phyloP scores from a whole-genome alignment of 371 early-diverging fungal species.

The Chytridium lagenaria region DNA sequence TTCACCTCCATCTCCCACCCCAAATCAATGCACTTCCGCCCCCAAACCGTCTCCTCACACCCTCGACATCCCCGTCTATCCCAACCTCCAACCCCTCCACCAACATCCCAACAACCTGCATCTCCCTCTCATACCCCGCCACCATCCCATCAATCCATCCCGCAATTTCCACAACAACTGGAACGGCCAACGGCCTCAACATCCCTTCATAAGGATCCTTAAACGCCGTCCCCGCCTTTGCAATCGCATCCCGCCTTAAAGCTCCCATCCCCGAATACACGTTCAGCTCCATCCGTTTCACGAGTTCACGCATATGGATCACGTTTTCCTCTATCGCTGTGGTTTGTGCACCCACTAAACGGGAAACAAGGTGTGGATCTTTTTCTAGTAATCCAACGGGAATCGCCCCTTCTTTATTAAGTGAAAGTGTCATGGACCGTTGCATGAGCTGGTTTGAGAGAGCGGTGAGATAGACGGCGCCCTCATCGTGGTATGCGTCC shows the following conservation, averaged over 20 bases:
- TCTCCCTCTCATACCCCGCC: background rate
- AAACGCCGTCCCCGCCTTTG: background rate
- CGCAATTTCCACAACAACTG: background rate
- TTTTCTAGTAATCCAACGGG: background rate
- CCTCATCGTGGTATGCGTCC: background rate
- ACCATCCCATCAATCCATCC: slow-evolving; percentile 4
- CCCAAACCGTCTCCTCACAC: slow-evolving; percentile 1
- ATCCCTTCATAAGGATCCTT: background rate
- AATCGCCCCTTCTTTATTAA: background rate
- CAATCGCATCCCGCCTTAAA: slow-evolving; percentile 15
- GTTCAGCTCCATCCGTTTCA: background rate
- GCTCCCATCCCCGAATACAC: background rate
- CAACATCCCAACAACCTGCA: background rate
- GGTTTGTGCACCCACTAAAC: background rate
- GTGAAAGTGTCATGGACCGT: background rate
- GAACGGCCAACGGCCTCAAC: background rate
- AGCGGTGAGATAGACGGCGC: background rate
- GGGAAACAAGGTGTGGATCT: background rate
- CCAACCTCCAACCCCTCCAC: slow-evolving; percentile 4
- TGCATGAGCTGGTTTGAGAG: background rate
- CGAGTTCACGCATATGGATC: background rate
- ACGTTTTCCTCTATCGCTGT: background rate
- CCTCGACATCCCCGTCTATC: background rate
- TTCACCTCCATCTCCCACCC: slow-evolving; percentile 1
- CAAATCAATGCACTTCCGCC: background rate